Evolutionary conservation across 345 rosid species (phyloP), one percentile per base, ranked within the genome.

Genomic region (Eucalyptus cladocalyx): DNA sequence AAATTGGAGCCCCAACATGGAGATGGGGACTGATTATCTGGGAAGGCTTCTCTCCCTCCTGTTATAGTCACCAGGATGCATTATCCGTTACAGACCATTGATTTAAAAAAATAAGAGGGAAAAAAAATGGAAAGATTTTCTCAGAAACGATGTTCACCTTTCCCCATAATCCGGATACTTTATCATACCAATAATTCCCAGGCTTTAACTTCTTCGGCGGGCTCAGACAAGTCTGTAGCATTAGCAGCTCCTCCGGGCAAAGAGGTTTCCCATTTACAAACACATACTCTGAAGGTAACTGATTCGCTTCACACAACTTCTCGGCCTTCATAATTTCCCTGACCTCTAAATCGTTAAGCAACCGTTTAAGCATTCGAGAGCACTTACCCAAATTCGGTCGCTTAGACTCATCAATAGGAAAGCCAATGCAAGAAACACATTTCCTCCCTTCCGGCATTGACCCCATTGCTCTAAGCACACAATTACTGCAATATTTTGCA

Each of bases 391-490:
- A 93, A 86, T 87, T 94, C 87, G 93, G 93, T 28, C 99, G 90
- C 91, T 95, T 96, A 1, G 95, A 92, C 91, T 98, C 99, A 43
- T 96, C 97, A 65, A 98, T 96, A 1, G 99, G 95, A 90, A 87
- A 95, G 17, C 98, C 97, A 19, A 98, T 98, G 89, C 99, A 98
- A 85, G 95, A 92, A 87, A 98, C 98, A 60, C 99, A 98, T 89
- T 98, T 98, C 94, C 99, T 95, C 88, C 99, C 99, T 95, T 98
- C 99, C 5, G 99, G 99, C 99, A 98, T 98, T 9, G 99, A 98
- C 30, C 99, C 99, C 99, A 98, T 97, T n/a, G 99, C 99, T 89
- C 99, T 92, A 92, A 98, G 99, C 53, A 98, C 99, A 60, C 99
- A 98, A 89, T 90, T 96, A 86, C 96, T 92, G 87, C 99, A 98